Percentiles rank a stretch among this genome's conserved stretches.
These are phyloP conservation scores for Aegilops speltoides DNA, from an alignment of 176 grass and related monocot genomes.

Conservation along the genomic window DNA sequence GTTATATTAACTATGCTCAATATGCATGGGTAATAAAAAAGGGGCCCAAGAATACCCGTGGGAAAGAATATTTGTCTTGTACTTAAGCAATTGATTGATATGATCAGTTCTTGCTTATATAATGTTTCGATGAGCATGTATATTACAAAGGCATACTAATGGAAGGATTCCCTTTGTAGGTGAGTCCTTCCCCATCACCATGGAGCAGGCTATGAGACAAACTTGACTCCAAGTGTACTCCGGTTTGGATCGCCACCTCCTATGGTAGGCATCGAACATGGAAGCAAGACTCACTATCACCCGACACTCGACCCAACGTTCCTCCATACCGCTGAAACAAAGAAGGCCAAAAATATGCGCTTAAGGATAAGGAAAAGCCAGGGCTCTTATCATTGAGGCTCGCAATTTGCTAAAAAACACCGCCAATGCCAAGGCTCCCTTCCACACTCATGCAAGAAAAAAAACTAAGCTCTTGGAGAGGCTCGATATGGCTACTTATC, in stretches of 20 bases:
- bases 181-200: conserved; percentile 6
- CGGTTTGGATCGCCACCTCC: no score
- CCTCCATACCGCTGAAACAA: not conserved
- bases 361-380: no score
- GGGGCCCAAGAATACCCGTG: not conserved
- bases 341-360: not conserved
- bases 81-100: no score
- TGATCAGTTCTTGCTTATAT: not conserved
- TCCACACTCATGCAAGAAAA: no score
- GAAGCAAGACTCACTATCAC: no score
- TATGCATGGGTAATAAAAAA: no score
- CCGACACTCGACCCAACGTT: rapidly evolving
- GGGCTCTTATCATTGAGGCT: no score
- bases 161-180: not conserved
- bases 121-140: not conserved
- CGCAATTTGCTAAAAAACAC: not conserved
- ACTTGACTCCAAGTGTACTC: not conserved
- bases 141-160: not conserved
- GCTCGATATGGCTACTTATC: not conserved
- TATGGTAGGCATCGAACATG: no score
- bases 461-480: not conserved
- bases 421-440: no score
- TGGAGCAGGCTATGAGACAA: not conserved
- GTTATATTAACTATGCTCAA: no score
- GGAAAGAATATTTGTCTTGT: not conserved